Evolutionary conservation across 331 rosid genomes (phyloP).

Genomic region (Malus hybrid): DNA sequence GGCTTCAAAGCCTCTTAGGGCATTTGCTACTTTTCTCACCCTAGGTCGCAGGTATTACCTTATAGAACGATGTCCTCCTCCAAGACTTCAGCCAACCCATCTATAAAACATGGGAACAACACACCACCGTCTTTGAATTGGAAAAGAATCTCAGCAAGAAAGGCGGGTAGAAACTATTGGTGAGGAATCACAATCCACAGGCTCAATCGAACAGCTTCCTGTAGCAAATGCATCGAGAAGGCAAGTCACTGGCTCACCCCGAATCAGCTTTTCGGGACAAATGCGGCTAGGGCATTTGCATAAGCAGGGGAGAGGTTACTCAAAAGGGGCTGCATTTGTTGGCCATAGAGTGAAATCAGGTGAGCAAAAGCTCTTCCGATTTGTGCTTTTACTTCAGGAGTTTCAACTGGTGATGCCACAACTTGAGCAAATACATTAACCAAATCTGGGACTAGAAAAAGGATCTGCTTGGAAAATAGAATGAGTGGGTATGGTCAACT

Average conservation of each 20-base stretch:
- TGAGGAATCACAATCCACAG: neutral
- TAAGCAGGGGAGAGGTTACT: slow-evolving; percentile 71
- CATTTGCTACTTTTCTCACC: neutral
- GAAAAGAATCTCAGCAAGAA: slow-evolving; percentile 17
- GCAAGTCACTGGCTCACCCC: neutral
- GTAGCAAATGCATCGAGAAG: neutral
- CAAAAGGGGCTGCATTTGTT: slow-evolving; percentile 88
- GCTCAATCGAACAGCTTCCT: neutral
- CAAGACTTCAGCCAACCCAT: slow-evolving; percentile 23
- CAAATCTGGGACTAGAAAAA: slow-evolving; percentile 79
- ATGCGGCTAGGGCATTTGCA: slow-evolving; percentile 83
- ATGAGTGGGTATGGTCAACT: slow-evolving; percentile 9
- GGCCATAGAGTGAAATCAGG: slow-evolving; percentile 81
- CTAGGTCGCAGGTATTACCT: slow-evolving; percentile 31
- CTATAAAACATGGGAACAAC: slow-evolving; percentile 11
- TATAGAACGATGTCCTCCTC: slow-evolving; percentile 19
- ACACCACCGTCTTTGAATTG: slow-evolving; percentile 23
- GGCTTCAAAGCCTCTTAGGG: neutral
- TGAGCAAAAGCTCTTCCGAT: slow-evolving; percentile 84
- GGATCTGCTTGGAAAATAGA: slow-evolving; percentile 56
- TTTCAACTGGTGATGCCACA: slow-evolving; percentile 77
- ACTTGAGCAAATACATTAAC: slow-evolving; percentile 91
- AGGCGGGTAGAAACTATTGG: slow-evolving; percentile 5
- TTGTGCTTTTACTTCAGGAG: slow-evolving; percentile 71
- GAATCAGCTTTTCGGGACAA: slow-evolving; percentile 60